These are phyloP conservation scores for Xylaria sp. DNA, from an alignment of 2,329 filamentous ascomycete species.

Conservation along the genomic window DNA sequence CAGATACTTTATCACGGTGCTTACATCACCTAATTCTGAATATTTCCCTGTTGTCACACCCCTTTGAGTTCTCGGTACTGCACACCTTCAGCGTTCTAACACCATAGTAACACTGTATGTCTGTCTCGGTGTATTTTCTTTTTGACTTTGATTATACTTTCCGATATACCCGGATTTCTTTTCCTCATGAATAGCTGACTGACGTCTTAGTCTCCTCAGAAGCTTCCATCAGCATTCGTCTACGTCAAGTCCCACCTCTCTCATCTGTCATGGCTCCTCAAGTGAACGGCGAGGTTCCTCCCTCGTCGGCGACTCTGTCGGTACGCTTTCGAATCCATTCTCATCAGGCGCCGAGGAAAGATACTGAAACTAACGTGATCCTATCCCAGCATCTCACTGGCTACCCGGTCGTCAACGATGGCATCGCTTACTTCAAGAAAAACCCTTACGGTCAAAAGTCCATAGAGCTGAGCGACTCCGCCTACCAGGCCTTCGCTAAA, in stretches of 20 bases:
- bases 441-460: constrained; percentile 88
- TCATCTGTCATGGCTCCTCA: constrained; percentile 47
- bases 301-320: constrained; percentile 50
- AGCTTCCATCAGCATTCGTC: constrained; percentile 13
- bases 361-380: constrained; percentile 10
- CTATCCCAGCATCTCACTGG: constrained; percentile 78
- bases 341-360: not conserved
- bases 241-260: constrained; percentile 15
- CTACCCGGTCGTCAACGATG: constrained; percentile 85
- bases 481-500: constrained; percentile 80
- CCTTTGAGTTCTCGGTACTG: constrained; percentile 15
- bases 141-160: constrained; percentile 25
- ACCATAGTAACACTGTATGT: constrained; percentile 28
- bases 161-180: not conserved
- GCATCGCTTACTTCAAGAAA: constrained; percentile 80
- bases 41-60: not conserved
- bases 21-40: not conserved
- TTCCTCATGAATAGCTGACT: constrained; percentile 21
- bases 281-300: constrained; percentile 51
- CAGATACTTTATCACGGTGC: not conserved
- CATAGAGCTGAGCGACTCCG: constrained; percentile 77
- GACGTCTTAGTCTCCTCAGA: constrained; percentile 17
- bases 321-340: constrained; percentile 40
- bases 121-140: constrained; percentile 18
- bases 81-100: not conserved